Evolutionary conservation across 1,139 yeast genomes (phyloP), one percentile per base, ranked within the genome.

Genomic region (Hemisphaericaspora subhashii): DNA sequence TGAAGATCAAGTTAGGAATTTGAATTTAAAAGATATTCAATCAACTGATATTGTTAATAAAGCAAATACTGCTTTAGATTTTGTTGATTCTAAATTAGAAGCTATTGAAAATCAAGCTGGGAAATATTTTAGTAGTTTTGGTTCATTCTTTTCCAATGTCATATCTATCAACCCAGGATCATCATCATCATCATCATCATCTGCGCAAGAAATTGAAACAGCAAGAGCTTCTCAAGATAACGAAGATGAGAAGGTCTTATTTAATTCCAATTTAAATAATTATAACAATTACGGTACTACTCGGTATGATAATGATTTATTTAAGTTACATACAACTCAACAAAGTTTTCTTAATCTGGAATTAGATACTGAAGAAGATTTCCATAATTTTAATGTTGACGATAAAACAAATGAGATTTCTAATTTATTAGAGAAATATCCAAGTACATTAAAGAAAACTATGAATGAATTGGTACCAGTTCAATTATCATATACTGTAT

Each of bases 391-490:
- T 48, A 62, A 73, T 33, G 74, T 73, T 4, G 81, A 77, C 24
- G 44, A 49, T 40, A 77, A 76, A 45, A 79, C 88, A 1, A 68
- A 64, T 1, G 75, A 72, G 34, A 82, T 84, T 37, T 55, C 80
- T 2, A 55, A 50, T 0, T 66, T 79, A 22, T 64, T 86, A 39
- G 66, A 50, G 26, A 58, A 66, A 41, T 76, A 81, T 48, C 73
- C 79, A 3, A 51, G 54, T 13, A 74, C 81, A 13, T 72, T 89
- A 45, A 66, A 73, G 23, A 65, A 66, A 29, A 61, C 86, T 34
- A 80, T 81, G 81, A 79, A 81, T 40, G 66, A 68, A 14, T 57
- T 89, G 10, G 95, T 87, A 1, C 95, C 95, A 0, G 77, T 72
- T 2, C 60, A 74, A 46, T 64, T 87, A 12, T 53, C 79, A 1